Conservation (phyloP, 192 early-diverging fungal genomes). For the Rhizophagus sp. region DNA sequence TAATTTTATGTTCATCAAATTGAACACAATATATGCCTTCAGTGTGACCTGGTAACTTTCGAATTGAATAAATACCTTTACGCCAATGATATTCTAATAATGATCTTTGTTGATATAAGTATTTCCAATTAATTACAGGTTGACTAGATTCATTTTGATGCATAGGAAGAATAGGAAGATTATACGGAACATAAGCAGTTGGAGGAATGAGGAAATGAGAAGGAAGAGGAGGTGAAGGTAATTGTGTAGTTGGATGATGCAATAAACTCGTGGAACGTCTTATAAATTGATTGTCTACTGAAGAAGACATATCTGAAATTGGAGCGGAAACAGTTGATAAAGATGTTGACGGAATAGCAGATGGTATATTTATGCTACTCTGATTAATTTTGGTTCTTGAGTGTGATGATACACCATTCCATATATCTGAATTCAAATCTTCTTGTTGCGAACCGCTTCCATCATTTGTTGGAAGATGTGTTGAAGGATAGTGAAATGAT, state of each 20-base stretch:
- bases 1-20: constrained; percentile 68
- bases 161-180: constrained; percentile 21
- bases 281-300: not conserved
- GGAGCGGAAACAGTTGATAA: not conserved
- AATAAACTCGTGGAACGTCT: not conserved
- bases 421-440: not conserved
- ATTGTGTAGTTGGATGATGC: not conserved
- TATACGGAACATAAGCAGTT: not conserved
- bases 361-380: not conserved
- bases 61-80: constrained; percentile 55
- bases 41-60: constrained; percentile 71
- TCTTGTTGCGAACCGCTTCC: not conserved
- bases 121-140: constrained; percentile 69
- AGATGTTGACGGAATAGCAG: not conserved
- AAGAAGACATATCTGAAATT: not conserved
- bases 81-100: constrained; percentile 75
- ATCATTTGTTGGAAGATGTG: not conserved
- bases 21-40: constrained; percentile 89
- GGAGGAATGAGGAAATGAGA: constrained; percentile 12
- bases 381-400: not conserved
- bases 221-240: constrained; percentile 32
- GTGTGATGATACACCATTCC: not conserved
- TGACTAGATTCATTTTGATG: constrained; percentile 38
- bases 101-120: constrained; percentile 66
- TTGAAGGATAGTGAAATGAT: not conserved